A percentile compares a stretch with the other conserved stretches of the same genome.
phyloP scores from a whole-genome alignment of 306 rosid genomes.

The Dryas alaskensis region DNA sequence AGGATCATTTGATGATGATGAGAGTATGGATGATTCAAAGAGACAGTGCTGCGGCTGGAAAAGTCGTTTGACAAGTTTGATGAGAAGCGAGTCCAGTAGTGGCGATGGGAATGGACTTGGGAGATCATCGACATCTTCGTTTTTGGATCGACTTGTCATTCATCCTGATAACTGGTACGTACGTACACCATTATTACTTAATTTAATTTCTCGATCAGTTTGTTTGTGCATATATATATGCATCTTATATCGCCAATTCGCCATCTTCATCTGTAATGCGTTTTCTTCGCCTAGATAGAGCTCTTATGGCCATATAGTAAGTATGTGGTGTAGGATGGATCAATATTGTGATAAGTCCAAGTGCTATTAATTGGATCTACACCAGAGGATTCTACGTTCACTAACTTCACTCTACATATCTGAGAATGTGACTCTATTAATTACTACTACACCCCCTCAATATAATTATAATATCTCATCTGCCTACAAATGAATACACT shows the following conservation, averaged over 20 bases:
- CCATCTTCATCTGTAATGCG: too few species aligned
- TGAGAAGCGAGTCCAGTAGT: background rate
- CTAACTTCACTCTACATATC: too few species aligned
- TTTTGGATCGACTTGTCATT: slow-evolving; percentile 26
- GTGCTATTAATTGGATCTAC: too few species aligned
- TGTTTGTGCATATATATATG: background rate
- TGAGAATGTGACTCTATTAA: background rate
- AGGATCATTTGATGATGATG: slow-evolving; percentile 7
- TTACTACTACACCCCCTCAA: background rate
- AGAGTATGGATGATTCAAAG: background rate
- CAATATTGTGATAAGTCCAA: background rate
- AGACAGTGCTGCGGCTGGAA: slow-evolving; percentile 10
- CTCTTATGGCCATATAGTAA: background rate
- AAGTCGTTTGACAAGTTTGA: background rate
- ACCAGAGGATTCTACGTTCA: too few species aligned
- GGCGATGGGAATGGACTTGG: background rate
- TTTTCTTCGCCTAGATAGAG: background rate
- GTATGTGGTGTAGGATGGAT: background rate
- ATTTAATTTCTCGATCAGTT: background rate
- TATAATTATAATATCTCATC: too few species aligned
- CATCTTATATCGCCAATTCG: too few species aligned
- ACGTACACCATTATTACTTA: too few species aligned
- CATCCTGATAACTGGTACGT: slow-evolving; percentile 39
- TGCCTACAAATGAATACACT: too few species aligned
- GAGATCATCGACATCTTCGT: background rate